These are phyloP conservation scores for Arabis hirsuta DNA, from an alignment of 345 rosid genomes.

Conservation along the genomic window DNA sequence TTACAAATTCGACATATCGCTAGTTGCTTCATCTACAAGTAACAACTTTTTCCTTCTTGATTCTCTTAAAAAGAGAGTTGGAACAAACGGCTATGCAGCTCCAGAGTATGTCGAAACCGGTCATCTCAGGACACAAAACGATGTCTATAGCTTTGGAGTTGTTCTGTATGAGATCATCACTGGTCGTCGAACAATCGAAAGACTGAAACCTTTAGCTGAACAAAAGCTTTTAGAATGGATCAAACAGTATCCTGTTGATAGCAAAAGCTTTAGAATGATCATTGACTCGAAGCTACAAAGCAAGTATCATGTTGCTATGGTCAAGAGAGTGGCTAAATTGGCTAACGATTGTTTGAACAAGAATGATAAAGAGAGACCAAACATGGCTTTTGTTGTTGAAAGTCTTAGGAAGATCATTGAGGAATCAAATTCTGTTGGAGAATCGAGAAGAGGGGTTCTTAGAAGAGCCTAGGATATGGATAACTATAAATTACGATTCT, in stretches of 20 bases:
- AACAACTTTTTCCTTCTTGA: slow-evolving; percentile 1
- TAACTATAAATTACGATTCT: too few relatives aligned
- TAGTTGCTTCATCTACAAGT: slow-evolving; percentile 27
- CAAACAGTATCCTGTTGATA: slow-evolving; percentile 67
- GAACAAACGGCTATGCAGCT: slow-evolving; percentile 94
- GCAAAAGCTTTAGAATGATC: slow-evolving; percentile 73
- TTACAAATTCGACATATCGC: neutral
- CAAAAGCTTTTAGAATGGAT: slow-evolving; percentile 93
- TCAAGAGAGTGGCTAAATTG: slow-evolving; percentile 60
- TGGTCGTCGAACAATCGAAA: slow-evolving; percentile 76
- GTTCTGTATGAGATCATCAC: slow-evolving; percentile 94
- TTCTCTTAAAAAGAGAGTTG: slow-evolving; percentile 63
- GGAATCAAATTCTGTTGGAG: slow-evolving; percentile 45
- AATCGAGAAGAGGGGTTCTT: neutral
- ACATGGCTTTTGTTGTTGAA: slow-evolving; percentile 64
- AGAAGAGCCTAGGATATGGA: slow-evolving; percentile 6
- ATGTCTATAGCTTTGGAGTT: slow-evolving; percentile 88
- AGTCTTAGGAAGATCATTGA: slow-evolving; percentile 60
- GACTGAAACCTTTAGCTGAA: slow-evolving; percentile 63
- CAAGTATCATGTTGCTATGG: slow-evolving; percentile 52
- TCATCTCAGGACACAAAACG: slow-evolving; percentile 71
- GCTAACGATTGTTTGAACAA: slow-evolving; percentile 82
- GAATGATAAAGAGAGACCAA: slow-evolving; percentile 71
- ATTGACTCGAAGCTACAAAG: slow-evolving; percentile 74
- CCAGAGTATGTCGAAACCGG: slow-evolving; percentile 93